phyloP scores from a whole-genome alignment of 2,329 filamentous ascomycete genomes.

The Hortaea werneckii region DNA sequence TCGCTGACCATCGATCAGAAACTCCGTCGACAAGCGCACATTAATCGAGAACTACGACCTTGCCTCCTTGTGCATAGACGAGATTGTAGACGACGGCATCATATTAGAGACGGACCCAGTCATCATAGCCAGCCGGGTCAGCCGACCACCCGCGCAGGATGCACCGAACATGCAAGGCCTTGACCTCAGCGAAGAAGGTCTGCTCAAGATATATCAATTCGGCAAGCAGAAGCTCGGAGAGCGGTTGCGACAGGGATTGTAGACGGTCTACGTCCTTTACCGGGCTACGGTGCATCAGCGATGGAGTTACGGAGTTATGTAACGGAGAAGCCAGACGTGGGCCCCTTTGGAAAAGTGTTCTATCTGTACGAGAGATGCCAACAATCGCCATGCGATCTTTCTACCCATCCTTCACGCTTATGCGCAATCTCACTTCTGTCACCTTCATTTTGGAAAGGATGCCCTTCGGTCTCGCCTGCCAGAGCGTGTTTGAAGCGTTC shows the following conservation, averaged over 20 bases:
- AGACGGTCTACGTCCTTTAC: slow-evolving; percentile 6
- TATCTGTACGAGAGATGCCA: no score
- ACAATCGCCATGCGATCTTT: no score
- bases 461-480: no score
- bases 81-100: slow-evolving; percentile 90
- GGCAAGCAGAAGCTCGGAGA: slow-evolving; percentile 87
- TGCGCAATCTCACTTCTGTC: no score
- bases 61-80: slow-evolving; percentile 85
- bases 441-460: no score
- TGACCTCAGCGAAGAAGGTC: slow-evolving; percentile 88
- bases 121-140: slow-evolving; percentile 84
- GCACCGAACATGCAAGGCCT: slow-evolving; percentile 81
- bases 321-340: no score
- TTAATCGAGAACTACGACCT: slow-evolving; percentile 98
- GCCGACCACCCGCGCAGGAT: slow-evolving; percentile 82
- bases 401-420: no score
- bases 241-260: slow-evolving; percentile 76
- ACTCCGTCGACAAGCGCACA: slow-evolving; percentile 93
- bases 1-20: slow-evolving; percentile 43
- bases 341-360: no score
- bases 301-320: no score
- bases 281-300: no score
- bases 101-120: slow-evolving; percentile 96
- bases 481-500: no score
- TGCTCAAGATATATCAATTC: slow-evolving; percentile 88